These are phyloP conservation scores for Cercophora newfieldiana DNA, from an alignment of 495 filamentous ascomycete species.

Conservation along the genomic window DNA sequence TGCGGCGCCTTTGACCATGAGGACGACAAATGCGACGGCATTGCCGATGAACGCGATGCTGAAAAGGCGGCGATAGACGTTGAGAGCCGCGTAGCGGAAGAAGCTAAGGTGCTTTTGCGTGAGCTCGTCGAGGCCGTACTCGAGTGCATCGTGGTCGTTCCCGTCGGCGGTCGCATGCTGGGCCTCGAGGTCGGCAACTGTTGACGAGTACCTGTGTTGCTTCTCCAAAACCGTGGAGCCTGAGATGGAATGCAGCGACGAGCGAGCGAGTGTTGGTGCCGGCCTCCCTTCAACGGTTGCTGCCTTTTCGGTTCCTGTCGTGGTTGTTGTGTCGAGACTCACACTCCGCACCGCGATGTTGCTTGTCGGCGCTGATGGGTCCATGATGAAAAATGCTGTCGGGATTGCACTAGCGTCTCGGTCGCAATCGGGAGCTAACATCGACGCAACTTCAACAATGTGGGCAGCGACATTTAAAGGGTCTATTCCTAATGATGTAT, in stretches of 20 bases:
- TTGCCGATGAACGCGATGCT: conserved; percentile 35
- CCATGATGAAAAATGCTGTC: background rate
- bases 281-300: background rate
- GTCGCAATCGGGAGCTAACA: background rate
- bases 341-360: background rate
- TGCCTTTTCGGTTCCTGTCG: background rate
- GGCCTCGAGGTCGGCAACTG: conserved; percentile 26
- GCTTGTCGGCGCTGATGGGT: background rate
- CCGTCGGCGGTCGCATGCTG: conserved; percentile 8
- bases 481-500: background rate
- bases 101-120: conserved; percentile 29
- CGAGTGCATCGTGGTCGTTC: conserved; percentile 1
- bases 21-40: conserved; percentile 31
- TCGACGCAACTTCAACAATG: background rate
- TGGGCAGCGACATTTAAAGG: background rate
- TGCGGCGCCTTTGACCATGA: conserved; percentile 26
- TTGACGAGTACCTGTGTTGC: conserved; percentile 7
- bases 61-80: conserved; percentile 38
- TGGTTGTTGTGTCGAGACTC: background rate
- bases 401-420: background rate
- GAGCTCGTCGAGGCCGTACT: conserved; percentile 18
- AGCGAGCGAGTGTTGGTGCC: background rate
- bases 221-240: background rate
- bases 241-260: conserved; percentile 1
- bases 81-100: conserved; percentile 33